Conservation (phyloP, 2,329 filamentous ascomycete genomes). For the Aspergillus sp. region DNA sequence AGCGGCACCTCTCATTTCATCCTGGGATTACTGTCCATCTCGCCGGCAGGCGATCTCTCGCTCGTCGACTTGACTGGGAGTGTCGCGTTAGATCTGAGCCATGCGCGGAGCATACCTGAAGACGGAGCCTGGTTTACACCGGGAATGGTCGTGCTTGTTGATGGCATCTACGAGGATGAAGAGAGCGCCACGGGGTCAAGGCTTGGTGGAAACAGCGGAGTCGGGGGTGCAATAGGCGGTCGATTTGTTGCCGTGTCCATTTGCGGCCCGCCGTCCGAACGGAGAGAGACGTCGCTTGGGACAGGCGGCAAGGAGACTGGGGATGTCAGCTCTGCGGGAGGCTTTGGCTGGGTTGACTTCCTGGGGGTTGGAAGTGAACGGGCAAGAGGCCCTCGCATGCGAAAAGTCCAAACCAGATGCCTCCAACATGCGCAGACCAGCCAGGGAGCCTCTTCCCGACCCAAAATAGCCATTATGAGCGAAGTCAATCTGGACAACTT, state of each 20-base stretch:
- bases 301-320: slow-evolving; percentile 36
- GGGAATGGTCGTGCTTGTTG: slow-evolving; percentile 90
- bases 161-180: slow-evolving; percentile 95
- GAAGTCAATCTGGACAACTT: slow-evolving; percentile 82
- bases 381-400: slow-evolving; percentile 73
- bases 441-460: slow-evolving; percentile 25
- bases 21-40: slow-evolving; percentile 68
- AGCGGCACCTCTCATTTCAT: slow-evolving; percentile 78
- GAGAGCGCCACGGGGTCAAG: slow-evolving; percentile 57
- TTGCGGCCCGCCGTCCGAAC: slow-evolving; percentile 83
- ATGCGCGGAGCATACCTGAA: slow-evolving; percentile 72
- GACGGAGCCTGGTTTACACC: slow-evolving; percentile 87
- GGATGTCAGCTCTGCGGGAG: slow-evolving; percentile 52
- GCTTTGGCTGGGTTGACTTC: slow-evolving; percentile 97
- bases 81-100: slow-evolving; percentile 71
- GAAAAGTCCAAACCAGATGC: slow-evolving; percentile 62
- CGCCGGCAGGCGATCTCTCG: slow-evolving; percentile 72
- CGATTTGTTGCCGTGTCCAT: slow-evolving; percentile 85
- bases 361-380: slow-evolving; percentile 83
- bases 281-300: slow-evolving; percentile 68
- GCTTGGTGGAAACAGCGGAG: slow-evolving; percentile 66
- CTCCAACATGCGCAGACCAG: slow-evolving; percentile 32
- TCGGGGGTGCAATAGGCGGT: slow-evolving; percentile 86
- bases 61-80: slow-evolving; percentile 82
- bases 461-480: slow-evolving; percentile 64